phyloP scores from a whole-genome alignment of 2,329 filamentous ascomycete species.

The Botrytis cinerea region DNA sequence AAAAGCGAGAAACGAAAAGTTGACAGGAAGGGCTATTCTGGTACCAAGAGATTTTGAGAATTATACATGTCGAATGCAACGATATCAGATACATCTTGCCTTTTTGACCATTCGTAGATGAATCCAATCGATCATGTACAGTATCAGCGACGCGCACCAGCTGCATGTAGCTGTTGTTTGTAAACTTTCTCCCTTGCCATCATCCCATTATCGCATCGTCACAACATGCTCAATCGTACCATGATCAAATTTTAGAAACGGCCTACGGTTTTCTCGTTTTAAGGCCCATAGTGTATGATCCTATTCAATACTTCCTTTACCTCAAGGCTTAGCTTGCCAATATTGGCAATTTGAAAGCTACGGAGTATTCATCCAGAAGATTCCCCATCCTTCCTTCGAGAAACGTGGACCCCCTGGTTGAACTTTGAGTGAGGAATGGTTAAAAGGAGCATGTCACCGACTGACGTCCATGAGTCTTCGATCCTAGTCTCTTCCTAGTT shows the following conservation, averaged over 20 bases:
- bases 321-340: conserved; percentile 1
- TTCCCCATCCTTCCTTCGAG: conserved; percentile 18
- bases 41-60: conserved; percentile 10
- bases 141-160: not conserved
- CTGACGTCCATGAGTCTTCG: conserved; percentile 3
- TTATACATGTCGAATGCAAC: conserved; percentile 14
- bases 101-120: conserved; percentile 6
- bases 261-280: not conserved
- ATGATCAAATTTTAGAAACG: conserved; percentile 4
- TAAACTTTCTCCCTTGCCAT: not conserved
- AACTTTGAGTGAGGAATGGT: not conserved
- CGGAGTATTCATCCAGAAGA: not conserved
- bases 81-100: not conserved
- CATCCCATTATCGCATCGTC: conserved; percentile 4
- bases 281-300: conserved; percentile 2
- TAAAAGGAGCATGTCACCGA: conserved; percentile 14
- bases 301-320: not conserved
- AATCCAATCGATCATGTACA: conserved; percentile 12
- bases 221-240: conserved; percentile 6
- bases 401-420: conserved; percentile 22
- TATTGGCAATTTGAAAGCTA: not conserved
- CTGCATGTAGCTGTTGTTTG: conserved; percentile 14
- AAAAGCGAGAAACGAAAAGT: not conserved
- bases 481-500: conserved; percentile 4
- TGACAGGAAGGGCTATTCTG: not conserved